Conservation (phyloP, 129 eudicot genomes). For the Logfia minima region DNA sequence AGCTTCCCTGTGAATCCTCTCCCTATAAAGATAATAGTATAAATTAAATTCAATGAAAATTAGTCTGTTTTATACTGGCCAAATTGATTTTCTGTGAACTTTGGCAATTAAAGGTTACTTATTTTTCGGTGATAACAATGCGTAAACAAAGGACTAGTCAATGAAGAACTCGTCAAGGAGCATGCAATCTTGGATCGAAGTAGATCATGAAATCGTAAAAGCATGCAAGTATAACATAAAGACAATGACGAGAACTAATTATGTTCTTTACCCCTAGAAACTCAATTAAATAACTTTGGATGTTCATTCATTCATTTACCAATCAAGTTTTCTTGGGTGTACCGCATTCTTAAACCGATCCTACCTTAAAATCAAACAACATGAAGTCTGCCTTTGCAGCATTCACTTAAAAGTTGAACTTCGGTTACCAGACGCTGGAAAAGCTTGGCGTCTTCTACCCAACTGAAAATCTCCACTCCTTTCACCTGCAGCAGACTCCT, state of each 20-base stretch:
- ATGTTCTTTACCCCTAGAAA: conserved; percentile 14
- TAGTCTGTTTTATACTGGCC: not conserved
- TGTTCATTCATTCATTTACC: not conserved
- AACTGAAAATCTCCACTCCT: conserved; percentile 48
- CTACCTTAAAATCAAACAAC: conserved; percentile 30
- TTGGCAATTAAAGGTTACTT: not conserved
- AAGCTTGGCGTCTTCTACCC: conserved; percentile 89
- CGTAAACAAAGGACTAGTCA: not conserved
- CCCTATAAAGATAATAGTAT: too few relatives aligned
- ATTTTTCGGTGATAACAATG: not conserved
- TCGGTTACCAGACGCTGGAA: conserved; percentile 92
- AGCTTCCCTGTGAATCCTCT: too few relatives aligned
- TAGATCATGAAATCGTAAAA: not conserved
- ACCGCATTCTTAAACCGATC: not conserved
- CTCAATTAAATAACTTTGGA: conserved; percentile 12
- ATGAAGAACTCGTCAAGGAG: too few relatives aligned
- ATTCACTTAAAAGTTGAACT: conserved; percentile 74
- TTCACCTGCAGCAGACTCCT: conserved; percentile 37
- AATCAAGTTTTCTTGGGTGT: conserved; percentile 30
- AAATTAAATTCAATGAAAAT: too few relatives aligned
- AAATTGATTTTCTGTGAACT: not conserved
- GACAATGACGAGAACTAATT: not conserved
- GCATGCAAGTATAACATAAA: not conserved
- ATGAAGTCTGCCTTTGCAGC: not conserved
- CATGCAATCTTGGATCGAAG: too few relatives aligned